Evolutionary conservation across 768 basidiomycete species (phyloP), one percentile per base, ranked within the genome.

Genomic region (Russula sp.): DNA sequence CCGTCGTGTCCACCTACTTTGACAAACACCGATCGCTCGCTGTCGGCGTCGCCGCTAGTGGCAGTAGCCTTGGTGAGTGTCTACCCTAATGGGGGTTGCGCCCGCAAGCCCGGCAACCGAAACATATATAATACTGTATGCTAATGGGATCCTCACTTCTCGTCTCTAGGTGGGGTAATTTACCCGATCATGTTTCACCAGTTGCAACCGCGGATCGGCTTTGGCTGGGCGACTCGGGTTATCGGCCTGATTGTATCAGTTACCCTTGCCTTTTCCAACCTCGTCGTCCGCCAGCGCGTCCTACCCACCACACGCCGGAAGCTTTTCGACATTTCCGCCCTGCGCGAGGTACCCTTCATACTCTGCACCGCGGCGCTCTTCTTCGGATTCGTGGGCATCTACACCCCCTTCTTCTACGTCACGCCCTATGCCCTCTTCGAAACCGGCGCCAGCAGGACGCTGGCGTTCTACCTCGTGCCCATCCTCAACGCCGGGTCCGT

Each of bases 1-100:
- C 75, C 6, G 63, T 82, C 22, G 67, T 80, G 8, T 75, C 78
- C 5, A 81, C 80, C 39, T 76, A 79, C 65, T 84, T 83, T 71
- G 69, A 70, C 35, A 71, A 70, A 52, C 71, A 74, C 14, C 73
- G 80, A 31, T 70, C 78, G 4, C 64, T 78, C 4, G 79, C 79
- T 6, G 78, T 80, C 67, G 79, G 81, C 9, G 68, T 83, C 48
- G 75, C 75, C 27, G 71, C 76, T 1, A 74, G 75, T 40, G 80
- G 81, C 40, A 72, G 70, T 35, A 65, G 65, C 51, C 31, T 74
- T 42, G 69, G 70, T 57, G 63, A 68, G 56, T 18, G 27, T 7
- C 13, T 45, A 14, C 32, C 10, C 35, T 37, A 6, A n/a, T 40
- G 8, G n/a, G 45, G 45, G n/a, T 45, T 8, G 45, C 45, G 14